These are phyloP conservation scores for Inga oerstediana DNA, from an alignment of 306 rosid species.

Conservation along the genomic window DNA sequence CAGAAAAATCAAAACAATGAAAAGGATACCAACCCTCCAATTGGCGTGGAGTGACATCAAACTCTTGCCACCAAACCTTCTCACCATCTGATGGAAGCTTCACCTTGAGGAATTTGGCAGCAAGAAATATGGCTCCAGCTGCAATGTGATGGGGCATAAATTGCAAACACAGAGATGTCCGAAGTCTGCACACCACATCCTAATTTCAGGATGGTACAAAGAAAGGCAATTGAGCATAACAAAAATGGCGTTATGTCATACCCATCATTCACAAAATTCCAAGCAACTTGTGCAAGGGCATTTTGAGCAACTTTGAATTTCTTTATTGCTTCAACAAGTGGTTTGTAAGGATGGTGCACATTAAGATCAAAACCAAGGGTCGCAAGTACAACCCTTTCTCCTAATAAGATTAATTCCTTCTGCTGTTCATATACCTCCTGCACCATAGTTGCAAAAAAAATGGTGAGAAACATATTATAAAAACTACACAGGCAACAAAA, in stretches of 20 bases:
- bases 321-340: constrained; percentile 98
- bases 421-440: constrained; percentile 99
- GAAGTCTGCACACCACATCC: constrained; percentile 85
- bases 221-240: constrained; percentile 53
- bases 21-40: constrained; percentile 94
- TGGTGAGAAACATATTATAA: constrained; percentile 20
- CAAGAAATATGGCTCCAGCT: constrained; percentile 99
- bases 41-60: constrained; percentile 99
- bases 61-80: constrained; percentile 99
- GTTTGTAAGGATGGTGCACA: constrained; percentile 96
- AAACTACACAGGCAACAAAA: not conserved
- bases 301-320: constrained; percentile 97
- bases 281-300: constrained; percentile 99
- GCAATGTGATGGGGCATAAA: constrained; percentile 98
- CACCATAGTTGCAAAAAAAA: constrained; percentile 30
- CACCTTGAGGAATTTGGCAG: constrained; percentile 97
- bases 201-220: constrained; percentile 55
- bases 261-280: constrained; percentile 99
- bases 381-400: constrained; percentile 96
- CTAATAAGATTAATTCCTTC: constrained; percentile 82
- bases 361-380: constrained; percentile 95
- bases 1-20: constrained; percentile 31
- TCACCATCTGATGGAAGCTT: constrained; percentile 99
- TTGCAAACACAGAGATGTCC: constrained; percentile 99
- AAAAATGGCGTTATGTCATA: constrained; percentile 54